These are phyloP conservation scores for Ordospora pajunii DNA, from an alignment of 371 early-diverging fungal genomes.

Conservation along the genomic window DNA sequence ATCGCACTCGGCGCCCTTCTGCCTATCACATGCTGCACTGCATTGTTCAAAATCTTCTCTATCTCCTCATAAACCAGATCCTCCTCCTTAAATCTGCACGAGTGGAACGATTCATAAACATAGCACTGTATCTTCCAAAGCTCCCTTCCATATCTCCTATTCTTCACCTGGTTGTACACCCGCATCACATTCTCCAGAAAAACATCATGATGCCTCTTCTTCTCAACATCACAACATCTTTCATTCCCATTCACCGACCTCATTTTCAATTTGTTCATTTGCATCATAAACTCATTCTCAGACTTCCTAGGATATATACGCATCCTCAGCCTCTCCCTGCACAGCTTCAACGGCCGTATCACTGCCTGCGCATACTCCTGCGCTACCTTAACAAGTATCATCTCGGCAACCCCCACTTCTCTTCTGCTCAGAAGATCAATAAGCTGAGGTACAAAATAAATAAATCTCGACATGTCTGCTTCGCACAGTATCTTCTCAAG, in stretches of 20 bases:
- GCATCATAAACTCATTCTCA: neutral
- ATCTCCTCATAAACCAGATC: neutral
- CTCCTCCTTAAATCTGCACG: neutral
- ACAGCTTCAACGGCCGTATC: neutral
- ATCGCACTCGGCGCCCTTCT: neutral
- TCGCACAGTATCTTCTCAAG: conserved; percentile 30
- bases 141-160: neutral
- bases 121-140: conserved; percentile 1
- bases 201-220: neutral
- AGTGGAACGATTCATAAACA: neutral
- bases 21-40: neutral
- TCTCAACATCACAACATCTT: neutral
- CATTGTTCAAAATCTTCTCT: neutral
- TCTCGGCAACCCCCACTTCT: neutral
- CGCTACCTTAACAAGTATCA: neutral
- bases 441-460: conserved; percentile 51
- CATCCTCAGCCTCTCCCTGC: neutral
- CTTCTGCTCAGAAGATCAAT: conserved; percentile 20
- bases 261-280: neutral
- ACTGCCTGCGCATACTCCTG: conserved; percentile 7
- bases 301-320: neutral
- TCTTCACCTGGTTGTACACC: neutral
- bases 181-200: neutral
- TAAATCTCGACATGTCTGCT: conserved; percentile 40
- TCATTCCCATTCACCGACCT: too few relatives aligned